Evolutionary conservation across 208 protist genomes (phyloP).

Genomic region (Naegleria fowleri): DNA sequence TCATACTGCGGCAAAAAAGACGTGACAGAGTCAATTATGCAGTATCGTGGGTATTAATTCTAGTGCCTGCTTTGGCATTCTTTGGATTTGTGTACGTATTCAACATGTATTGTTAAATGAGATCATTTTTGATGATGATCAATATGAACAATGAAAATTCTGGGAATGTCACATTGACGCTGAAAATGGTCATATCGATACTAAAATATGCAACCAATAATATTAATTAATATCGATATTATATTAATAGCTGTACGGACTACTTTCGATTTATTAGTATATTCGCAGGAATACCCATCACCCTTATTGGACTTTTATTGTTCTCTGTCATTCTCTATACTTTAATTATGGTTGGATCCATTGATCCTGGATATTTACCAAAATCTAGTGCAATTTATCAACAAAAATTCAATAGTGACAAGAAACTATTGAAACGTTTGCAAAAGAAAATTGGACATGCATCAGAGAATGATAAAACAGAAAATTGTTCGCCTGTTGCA

Average conservation of each 20-base stretch:
- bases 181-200: too few species aligned
- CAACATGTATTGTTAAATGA: too few species aligned
- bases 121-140: too few species aligned
- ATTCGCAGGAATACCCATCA: constrained; percentile 13
- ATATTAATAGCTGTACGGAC: not conserved
- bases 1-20: not conserved
- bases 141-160: too few species aligned
- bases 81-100: not conserved
- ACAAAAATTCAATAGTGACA: not conserved
- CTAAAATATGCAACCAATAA: too few species aligned
- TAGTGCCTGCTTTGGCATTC: not conserved
- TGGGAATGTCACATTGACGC: not conserved
- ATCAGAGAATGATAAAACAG: too few species aligned
- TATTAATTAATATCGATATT: too few species aligned
- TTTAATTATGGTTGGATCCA: not conserved
- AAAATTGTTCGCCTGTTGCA: not conserved
- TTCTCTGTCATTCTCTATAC: not conserved
- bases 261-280: constrained; percentile 13
- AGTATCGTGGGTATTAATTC: not conserved
- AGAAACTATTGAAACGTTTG: not conserved
- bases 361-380: constrained; percentile 14
- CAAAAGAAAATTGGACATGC: not conserved
- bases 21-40: not conserved
- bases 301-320: not conserved
- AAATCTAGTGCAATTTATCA: not conserved